Conservation (phyloP, 1,284 basidiomycete genomes). For the Hymenochaete sp. region DNA sequence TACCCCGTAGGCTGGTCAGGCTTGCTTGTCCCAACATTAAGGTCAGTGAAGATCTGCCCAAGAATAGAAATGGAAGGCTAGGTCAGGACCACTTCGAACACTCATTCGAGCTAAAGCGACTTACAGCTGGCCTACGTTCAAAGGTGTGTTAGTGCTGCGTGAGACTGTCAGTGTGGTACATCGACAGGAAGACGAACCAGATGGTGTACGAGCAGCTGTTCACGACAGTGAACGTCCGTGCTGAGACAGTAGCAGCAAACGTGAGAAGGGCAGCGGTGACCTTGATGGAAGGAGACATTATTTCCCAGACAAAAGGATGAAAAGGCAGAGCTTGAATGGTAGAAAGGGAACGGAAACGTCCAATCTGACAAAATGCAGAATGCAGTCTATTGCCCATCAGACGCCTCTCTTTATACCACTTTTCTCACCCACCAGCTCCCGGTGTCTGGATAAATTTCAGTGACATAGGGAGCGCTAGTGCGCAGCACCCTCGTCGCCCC, state of each 20-base stretch:
- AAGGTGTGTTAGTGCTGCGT: neutral
- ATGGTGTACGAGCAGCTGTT: conserved; percentile 22
- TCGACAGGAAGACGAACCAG: conserved; percentile 25
- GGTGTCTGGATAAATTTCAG: no score
- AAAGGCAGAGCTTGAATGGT: no score
- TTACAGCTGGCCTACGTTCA: conserved; percentile 16
- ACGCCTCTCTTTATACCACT: no score
- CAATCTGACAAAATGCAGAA: no score
- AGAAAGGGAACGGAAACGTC: no score
- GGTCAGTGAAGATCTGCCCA: conserved; percentile 21
- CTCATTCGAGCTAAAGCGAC: neutral
- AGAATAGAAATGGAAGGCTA: conserved; percentile 5
- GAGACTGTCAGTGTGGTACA: no score
- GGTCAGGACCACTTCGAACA: neutral
- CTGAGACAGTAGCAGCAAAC: no score
- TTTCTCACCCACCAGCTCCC: no score
- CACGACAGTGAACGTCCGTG: conserved; percentile 33
- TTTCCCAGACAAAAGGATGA: neutral
- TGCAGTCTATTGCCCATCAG: no score
- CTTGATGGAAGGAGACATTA: neutral
- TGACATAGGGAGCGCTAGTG: no score
- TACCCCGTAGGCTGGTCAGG: conserved; percentile 16
- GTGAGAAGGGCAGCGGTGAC: no score
- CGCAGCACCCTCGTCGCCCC: no score
- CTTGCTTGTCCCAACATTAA: conserved; percentile 20